Base-by-base conservation (phyloP, 2,329 filamentous ascomycete species). In the Sporothrix pseudoabietina region DNA sequence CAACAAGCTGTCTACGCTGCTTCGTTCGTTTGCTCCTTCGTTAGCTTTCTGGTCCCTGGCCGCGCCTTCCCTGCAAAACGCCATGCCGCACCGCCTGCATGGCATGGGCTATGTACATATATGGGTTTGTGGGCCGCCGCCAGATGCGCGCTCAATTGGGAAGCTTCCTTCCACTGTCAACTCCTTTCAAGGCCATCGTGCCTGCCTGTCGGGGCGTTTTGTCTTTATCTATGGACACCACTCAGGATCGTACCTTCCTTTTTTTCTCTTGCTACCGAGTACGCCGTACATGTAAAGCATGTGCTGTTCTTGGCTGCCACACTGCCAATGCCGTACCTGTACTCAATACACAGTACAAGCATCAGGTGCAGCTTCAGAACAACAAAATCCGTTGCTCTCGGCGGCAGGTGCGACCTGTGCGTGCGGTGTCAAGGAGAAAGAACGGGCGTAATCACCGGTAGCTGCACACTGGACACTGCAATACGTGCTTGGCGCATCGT, bases 21-120 rank as follows among this genome's bases (percentile, higher is more conserved):
- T 55, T 26, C 39, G 22, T 66, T 55, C 4, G 26, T 26, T 26
- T 26, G 26, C 26, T 26, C 26, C 26, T 26, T 26, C 26, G 26
- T 26, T 26, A 26, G 52, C 22, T 55, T 7, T n/a, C n/a, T 44
- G n/a, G n/a, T 65, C 39, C 61, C 61, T 44, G 61, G n/a, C 61
- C 39, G 61, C 39, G 61, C 61, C 39, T 47, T 66, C 49, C 68
- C 66, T 69, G 66, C 49, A 69, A 6, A 54, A 69, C 32, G 30
- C 49, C 30, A 52, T 49, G 39, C 63, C 63, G 39, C 26, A 54
- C 26, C 26, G 26, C 44, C 16, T 49, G 65, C 65, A 49, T 35
- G 65, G 35, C 65, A 69, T 32, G 49, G 30, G 19, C 26, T 32
- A 52, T n/a, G n/a, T n/a, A n/a, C n/a, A n/a, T n/a, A n/a, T n/a